Conservation (phyloP, 2,329 filamentous ascomycete genomes). For the Tolypocladium album region DNA sequence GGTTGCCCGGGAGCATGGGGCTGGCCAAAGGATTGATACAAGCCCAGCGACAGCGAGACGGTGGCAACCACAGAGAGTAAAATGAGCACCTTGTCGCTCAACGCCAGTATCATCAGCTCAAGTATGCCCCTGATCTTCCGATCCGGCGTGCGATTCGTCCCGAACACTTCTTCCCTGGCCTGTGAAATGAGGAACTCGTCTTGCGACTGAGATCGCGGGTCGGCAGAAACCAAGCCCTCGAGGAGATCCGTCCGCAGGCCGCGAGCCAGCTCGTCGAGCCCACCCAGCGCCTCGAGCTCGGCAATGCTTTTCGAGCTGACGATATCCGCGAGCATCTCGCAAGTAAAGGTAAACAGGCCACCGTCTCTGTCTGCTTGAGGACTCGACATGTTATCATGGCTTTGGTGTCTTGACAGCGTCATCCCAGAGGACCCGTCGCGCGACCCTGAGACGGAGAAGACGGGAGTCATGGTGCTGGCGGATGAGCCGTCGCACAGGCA, state of each 20-base stretch:
- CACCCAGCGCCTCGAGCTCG: background rate
- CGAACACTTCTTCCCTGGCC: background rate
- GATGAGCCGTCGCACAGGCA: background rate
- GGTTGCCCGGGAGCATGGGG: conserved; percentile 29
- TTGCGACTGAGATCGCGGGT: background rate
- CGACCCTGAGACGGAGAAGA: background rate
- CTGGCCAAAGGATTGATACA: conserved; percentile 53
- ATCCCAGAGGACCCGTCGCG: background rate
- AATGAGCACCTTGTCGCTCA: conserved; percentile 39
- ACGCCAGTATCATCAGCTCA: background rate
- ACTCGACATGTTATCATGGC: background rate
- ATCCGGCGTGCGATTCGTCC: background rate
- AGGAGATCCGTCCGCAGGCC: background rate
- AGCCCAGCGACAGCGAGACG: conserved; percentile 53
- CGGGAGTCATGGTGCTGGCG: background rate
- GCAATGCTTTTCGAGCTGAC: background rate
- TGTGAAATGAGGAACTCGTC: background rate
- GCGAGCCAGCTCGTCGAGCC: background rate
- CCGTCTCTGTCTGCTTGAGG: background rate
- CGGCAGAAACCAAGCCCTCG: background rate
- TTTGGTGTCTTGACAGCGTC: background rate
- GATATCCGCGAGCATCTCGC: background rate
- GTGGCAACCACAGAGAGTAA: conserved; percentile 54
- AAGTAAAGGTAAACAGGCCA: background rate
- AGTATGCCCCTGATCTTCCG: background rate